Percentiles rank a stretch among this genome's conserved stretches.
phyloP scores from a whole-genome alignment of 441 rosid genomes.

The Pelargonium fulgidum region DNA sequence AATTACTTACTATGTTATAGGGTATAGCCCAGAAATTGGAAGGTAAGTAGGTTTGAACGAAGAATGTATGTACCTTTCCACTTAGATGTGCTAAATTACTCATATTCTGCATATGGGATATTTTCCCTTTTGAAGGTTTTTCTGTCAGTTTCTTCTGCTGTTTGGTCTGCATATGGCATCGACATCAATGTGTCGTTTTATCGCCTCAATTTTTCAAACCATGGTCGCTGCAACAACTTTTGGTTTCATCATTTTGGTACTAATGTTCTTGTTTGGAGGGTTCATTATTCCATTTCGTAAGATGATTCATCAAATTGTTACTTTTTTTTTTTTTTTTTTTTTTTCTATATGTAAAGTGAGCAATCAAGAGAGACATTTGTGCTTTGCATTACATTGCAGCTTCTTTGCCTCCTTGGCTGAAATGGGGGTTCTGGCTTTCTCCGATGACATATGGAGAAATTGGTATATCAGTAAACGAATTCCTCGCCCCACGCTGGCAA shows the following conservation, averaged over 20 bases:
- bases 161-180: conserved; percentile 50
- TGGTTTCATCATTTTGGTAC: conserved; percentile 20
- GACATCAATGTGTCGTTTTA: conserved; percentile 44
- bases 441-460: conserved; percentile 66
- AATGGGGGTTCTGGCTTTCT: conserved; percentile 70
- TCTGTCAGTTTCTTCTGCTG: conserved; percentile 40
- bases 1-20: conserved; percentile 62
- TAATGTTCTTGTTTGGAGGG: conserved; percentile 39
- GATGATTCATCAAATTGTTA: conserved; percentile 10
- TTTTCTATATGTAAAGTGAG: neutral
- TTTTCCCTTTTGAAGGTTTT: conserved; percentile 26
- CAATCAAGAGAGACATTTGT: neutral
- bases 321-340: too few relatives aligned
- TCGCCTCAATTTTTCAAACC: conserved; percentile 42
- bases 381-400: conserved; percentile 28
- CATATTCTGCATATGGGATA: too few relatives aligned
- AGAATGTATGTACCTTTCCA: too few relatives aligned
- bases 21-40: conserved; percentile 50
- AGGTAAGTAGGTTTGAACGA: conserved; percentile 29
- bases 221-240: conserved; percentile 33
- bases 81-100: too few relatives aligned
- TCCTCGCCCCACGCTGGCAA: conserved; percentile 59
- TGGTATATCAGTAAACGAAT: conserved; percentile 54
- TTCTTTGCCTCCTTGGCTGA: conserved; percentile 53
- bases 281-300: conserved; percentile 42